Percentiles rank a stretch among this genome's conserved stretches.
Evolutionary conservation across 208 protist genomes (phyloP).

Genomic region (Cochliopodium minus): DNA sequence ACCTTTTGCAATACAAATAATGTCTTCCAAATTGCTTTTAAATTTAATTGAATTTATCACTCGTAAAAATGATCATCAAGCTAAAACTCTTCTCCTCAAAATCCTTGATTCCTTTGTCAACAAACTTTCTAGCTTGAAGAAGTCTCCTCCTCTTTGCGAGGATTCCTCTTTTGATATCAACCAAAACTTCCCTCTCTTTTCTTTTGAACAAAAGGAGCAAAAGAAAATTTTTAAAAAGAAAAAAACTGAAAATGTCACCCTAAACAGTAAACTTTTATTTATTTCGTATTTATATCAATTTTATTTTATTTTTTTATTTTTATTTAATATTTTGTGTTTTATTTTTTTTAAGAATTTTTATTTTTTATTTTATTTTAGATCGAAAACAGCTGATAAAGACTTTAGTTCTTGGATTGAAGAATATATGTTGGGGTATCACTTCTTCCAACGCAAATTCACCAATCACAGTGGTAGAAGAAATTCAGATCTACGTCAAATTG

Average conservation of each 20-base stretch:
- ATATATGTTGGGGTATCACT: neutral
- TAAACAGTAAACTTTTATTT: no score
- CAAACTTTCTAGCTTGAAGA: neutral
- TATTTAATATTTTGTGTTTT: neutral
- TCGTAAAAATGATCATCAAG: neutral
- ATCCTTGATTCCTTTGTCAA: no score
- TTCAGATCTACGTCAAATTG: neutral
- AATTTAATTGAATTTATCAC: slow-evolving; percentile 1
- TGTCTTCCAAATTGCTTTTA: slow-evolving; percentile 2
- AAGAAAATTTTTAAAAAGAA: neutral
- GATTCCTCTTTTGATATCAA: neutral
- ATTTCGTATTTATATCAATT: no score
- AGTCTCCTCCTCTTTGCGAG: neutral
- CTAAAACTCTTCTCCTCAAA: neutral
- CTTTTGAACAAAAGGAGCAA: neutral
- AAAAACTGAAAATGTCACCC: neutral
- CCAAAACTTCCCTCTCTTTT: neutral
- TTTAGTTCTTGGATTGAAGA: slow-evolving; percentile 7
- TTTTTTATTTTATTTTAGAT: neutral
- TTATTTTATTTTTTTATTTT: no score
- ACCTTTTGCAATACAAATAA: neutral
- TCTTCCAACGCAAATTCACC: neutral
- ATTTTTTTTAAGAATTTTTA: neutral
- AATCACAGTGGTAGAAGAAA: neutral
- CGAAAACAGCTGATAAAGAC: neutral